A percentile compares a stretch with the other conserved stretches of the same genome.
Conservation (phyloP, 2,329 filamentous ascomycete species). For the Microdochium trichocladiopsis region DNA sequence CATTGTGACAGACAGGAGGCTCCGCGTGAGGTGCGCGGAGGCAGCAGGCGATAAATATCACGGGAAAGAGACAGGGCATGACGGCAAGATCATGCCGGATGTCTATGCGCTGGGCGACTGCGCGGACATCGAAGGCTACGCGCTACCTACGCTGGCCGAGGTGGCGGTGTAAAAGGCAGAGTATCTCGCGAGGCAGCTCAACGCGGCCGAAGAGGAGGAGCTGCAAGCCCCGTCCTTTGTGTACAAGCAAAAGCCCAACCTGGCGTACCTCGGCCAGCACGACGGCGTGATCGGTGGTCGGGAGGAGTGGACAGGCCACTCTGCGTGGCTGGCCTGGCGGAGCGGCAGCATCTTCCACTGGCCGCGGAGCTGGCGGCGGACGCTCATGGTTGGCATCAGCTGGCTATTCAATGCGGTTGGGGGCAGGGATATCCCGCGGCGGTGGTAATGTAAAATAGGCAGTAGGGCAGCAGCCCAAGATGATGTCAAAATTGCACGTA, state of each 20-base stretch:
- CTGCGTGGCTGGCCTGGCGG: constrained; percentile 35
- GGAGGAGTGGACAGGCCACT: constrained; percentile 28
- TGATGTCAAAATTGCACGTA: not conserved
- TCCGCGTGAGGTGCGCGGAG: constrained; percentile 18
- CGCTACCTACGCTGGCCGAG: constrained; percentile 25
- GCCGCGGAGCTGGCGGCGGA: constrained; percentile 23
- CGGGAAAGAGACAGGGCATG: too few relatives aligned
- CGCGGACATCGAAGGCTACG: constrained; percentile 26
- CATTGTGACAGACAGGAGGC: constrained; percentile 8
- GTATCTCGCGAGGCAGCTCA: constrained; percentile 17
- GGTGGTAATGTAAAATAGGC: too few relatives aligned
- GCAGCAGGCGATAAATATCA: too few relatives aligned
- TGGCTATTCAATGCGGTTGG: constrained; percentile 22
- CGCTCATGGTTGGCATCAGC: constrained; percentile 21
- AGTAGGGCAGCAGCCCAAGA: not conserved
- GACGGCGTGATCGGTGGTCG: constrained; percentile 31
- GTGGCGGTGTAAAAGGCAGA: constrained; percentile 29
- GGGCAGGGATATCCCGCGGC: constrained; percentile 22
- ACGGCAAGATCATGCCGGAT: constrained; percentile 10
- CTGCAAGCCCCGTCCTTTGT: not conserved
- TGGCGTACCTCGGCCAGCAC: constrained; percentile 31
- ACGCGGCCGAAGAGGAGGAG: too few relatives aligned
- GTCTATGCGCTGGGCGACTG: constrained; percentile 27
- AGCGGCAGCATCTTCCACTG: constrained; percentile 24
- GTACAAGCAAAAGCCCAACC: constrained; percentile 26